Conservation (phyloP, 208 protist species). For the Herpetomonas tarakana region DNA sequence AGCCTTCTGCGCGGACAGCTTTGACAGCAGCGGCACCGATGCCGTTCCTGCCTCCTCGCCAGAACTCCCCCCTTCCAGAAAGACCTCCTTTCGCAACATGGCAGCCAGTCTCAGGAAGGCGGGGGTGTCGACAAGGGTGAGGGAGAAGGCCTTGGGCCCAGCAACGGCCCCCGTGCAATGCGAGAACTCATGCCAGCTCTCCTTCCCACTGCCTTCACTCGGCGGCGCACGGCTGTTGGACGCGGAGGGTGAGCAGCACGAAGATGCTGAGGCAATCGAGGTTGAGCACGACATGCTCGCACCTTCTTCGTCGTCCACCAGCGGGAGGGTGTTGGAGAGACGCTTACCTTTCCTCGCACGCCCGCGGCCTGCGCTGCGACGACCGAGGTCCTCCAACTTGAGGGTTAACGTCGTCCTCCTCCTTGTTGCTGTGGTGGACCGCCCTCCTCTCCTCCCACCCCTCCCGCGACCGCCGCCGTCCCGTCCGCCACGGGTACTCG, state of each 20-base stretch:
- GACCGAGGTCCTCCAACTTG: no score
- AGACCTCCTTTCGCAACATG: constrained; percentile 19
- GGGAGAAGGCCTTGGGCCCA: constrained; percentile 6
- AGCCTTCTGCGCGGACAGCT: constrained; percentile 6
- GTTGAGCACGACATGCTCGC: background rate
- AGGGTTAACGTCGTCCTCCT: no score
- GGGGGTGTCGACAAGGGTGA: constrained; percentile 3
- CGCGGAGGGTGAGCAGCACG: background rate
- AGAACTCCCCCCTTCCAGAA: background rate
- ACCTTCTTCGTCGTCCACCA: background rate
- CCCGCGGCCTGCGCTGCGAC: no score
- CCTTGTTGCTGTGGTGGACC: no score
- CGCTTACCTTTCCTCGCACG: background rate
- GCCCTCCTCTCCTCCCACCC: no score
- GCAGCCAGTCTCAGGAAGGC: constrained; percentile 20
- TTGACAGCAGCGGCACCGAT: background rate
- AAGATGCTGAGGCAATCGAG: background rate
- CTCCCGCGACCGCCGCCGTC: no score
- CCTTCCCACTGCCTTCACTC: background rate
- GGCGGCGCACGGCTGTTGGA: background rate
- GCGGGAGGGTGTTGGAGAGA: no score
- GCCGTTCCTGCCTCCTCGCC: background rate
- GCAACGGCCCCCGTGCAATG: background rate
- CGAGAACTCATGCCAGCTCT: background rate
- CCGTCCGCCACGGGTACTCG: no score